Conservation (phyloP, 2,329 filamentous ascomycete species). For the Mycosphaerella arachidis region DNA sequence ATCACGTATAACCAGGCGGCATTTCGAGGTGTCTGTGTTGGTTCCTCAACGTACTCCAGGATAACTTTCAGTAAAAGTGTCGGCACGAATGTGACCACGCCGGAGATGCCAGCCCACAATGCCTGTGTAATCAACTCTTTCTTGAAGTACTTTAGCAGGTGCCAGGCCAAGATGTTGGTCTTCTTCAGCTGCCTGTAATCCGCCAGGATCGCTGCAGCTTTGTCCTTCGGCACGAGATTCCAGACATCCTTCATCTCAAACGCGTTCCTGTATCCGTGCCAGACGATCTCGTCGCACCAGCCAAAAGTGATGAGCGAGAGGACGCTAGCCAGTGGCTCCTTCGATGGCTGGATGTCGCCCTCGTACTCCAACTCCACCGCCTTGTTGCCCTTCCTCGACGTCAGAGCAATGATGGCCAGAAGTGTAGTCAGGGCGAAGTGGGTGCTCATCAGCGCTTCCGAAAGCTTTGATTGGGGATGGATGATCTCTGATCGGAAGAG, state of each 20-base stretch:
- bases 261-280: slow-evolving; percentile 79
- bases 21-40: slow-evolving; percentile 68
- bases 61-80: slow-evolving; percentile 89
- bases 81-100: slow-evolving; percentile 82
- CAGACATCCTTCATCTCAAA: slow-evolving; percentile 83
- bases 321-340: slow-evolving; percentile 80
- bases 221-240: slow-evolving; percentile 85
- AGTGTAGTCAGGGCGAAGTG: slow-evolving; percentile 73
- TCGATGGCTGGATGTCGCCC: slow-evolving; percentile 78
- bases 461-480: slow-evolving; percentile 61
- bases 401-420: slow-evolving; percentile 70
- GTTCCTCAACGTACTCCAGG: slow-evolving; percentile 86
- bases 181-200: slow-evolving; percentile 83
- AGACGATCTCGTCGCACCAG: slow-evolving; percentile 88
- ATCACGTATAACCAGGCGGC: slow-evolving; percentile 96
- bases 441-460: slow-evolving; percentile 61
- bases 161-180: slow-evolving; percentile 71
- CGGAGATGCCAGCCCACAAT: slow-evolving; percentile 71
- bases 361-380: slow-evolving; percentile 84
- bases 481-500: slow-evolving; percentile 83
- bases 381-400: slow-evolving; percentile 87
- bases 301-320: slow-evolving; percentile 82
- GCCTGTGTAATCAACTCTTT: slow-evolving; percentile 70
- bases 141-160: slow-evolving; percentile 81
- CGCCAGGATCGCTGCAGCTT: slow-evolving; percentile 72